Evolutionary conservation across 306 rosid species (phyloP).

Genomic region (Begonia fuchsioides): DNA sequence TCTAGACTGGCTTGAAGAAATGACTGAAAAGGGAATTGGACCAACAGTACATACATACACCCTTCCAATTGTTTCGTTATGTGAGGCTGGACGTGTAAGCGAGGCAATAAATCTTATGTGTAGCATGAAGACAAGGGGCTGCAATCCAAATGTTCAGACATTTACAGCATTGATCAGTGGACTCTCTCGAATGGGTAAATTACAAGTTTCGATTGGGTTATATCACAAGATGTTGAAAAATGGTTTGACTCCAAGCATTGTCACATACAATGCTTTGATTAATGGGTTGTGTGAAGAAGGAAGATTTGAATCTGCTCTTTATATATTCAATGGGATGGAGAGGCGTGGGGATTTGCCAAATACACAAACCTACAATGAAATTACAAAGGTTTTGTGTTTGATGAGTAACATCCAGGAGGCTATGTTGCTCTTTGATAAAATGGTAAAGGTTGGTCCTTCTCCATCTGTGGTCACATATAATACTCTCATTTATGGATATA

Average conservation of each 20-base stretch:
- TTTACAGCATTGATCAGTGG: constrained; percentile 26
- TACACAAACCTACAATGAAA: constrained; percentile 21
- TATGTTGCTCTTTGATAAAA: constrained; percentile 24
- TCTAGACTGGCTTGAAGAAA: constrained; percentile 24
- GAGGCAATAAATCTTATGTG: constrained; percentile 26
- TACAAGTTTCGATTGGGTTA: constrained; percentile 22
- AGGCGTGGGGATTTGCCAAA: constrained; percentile 16
- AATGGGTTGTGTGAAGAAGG: constrained; percentile 20
- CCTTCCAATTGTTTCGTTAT: constrained; percentile 20
- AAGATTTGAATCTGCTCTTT: constrained; percentile 16
- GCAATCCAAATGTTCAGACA: constrained; percentile 21
- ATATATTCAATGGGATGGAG: constrained; percentile 25
- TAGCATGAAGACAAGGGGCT: constrained; percentile 18
- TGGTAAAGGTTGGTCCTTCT: constrained; percentile 23
- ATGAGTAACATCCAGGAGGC: constrained; percentile 18
- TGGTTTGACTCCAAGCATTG: constrained; percentile 22
- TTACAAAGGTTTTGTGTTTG: constrained; percentile 22
- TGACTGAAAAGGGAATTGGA: constrained; percentile 20
- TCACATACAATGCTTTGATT: constrained; percentile 23
- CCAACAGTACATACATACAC: constrained; percentile 26
- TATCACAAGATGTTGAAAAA: constrained; percentile 26
- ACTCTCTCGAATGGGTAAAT: constrained; percentile 18
- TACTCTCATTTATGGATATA: constrained; percentile 18
- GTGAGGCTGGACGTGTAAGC: constrained; percentile 15
- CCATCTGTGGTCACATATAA: constrained; percentile 25